These are phyloP conservation scores for Coemansia sp. DNA, from an alignment of 192 early-diverging fungal genomes.

Conservation along the genomic window DNA sequence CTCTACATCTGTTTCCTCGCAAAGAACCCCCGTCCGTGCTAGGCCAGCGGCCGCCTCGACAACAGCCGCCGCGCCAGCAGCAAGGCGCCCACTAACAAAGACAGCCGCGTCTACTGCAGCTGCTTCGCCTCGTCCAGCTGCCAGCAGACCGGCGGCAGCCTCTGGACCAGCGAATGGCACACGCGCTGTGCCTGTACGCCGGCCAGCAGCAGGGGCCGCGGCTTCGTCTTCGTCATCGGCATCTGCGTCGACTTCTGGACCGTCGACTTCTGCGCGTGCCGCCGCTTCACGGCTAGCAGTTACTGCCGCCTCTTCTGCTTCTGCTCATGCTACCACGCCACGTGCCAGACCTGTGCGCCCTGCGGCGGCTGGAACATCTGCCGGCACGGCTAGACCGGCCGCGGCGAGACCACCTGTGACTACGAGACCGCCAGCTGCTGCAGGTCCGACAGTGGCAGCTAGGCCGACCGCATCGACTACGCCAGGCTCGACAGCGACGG, in stretches of 20 bases:
- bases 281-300: neutral
- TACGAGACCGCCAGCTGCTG: neutral
- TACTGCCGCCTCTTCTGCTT: neutral
- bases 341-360: neutral
- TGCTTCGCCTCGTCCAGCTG: neutral
- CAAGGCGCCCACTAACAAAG: neutral
- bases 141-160: slow-evolving; percentile 1
- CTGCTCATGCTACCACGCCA: neutral
- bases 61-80: neutral
- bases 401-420: neutral
- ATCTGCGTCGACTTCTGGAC: neutral
- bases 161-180: neutral
- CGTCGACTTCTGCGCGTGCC: neutral
- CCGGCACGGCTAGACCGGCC: neutral
- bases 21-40: neutral
- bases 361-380: neutral
- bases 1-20: neutral
- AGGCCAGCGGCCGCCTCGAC: neutral
- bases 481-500: neutral
- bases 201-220: neutral
- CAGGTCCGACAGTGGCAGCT: neutral
- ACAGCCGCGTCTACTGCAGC: neutral
- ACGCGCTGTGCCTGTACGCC: neutral
- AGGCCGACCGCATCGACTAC: neutral
- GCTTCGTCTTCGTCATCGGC: neutral